Base-by-base conservation (phyloP, 116 monocot genomes). In the Zostera marina region DNA sequence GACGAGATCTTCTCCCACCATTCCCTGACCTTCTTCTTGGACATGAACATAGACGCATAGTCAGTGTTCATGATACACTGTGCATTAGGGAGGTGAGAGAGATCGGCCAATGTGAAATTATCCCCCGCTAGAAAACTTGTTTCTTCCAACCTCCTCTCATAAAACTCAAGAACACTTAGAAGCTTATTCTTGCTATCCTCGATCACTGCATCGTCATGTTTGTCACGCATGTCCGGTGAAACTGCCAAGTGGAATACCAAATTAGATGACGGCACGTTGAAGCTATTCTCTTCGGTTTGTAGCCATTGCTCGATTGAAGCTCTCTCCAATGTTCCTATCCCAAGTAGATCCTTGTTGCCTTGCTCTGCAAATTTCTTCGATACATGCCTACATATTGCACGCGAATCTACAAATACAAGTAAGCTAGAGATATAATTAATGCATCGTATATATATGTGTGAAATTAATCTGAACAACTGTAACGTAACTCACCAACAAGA, bases 221-320 rank as follows among this genome's bases (percentile, higher is more conserved):
- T 22, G 19, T 24, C 1, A 1, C 49, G 49, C 41, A 66, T 22
- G 13, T 0, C 20, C 22, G 45, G 63, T 1, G 63, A 42, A 20
- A 63, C 46, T 7, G 63, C 74, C 15, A 74, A 53, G 51, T 69
- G 46, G 45, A 74, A 63, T 15, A 72, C 72, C 38, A 74, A 54
- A 3, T 55, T 21, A 0, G 68, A 63, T 17, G 52, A 21, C 44
- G 68, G 59, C 2, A 49, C 68, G 58, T 74, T 64, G 53, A 74
- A 74, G 54, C 20, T 52, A 13, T 63, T 25, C 52, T 63, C 64
- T 58, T 74, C 74, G 40, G 58, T 57, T 53, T 74, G 68, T 8
- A 74, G 64, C 74, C 74, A 74, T 38, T 85, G 77, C 54, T 85
- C 80, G 8, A 85, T 72, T 15, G 69, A 77, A 10, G 85, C 77